Conservation (phyloP, 352 stramenopile species). For the Pythium insidiosum region DNA sequence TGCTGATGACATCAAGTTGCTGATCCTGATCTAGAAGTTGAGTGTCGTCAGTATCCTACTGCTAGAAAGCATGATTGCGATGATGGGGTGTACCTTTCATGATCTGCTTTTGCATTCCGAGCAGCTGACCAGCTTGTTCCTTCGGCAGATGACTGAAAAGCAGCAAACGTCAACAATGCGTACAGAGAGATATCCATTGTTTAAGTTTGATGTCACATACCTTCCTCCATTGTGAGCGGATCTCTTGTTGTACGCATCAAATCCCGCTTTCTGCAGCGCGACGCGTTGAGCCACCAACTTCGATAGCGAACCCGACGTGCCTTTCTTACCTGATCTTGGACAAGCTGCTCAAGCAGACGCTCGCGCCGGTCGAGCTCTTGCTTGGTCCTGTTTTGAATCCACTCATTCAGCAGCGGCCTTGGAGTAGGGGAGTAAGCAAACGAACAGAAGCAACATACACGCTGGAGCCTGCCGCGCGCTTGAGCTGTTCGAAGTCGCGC, state of each 20-base stretch:
- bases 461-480: constrained; percentile 26
- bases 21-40: constrained; percentile 65
- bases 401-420: not conserved
- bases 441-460: constrained; percentile 28
- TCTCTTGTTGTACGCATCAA: constrained; percentile 74
- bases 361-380: constrained; percentile 67
- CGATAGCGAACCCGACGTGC: not conserved
- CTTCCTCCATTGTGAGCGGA: constrained; percentile 13
- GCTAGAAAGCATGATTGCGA: not conserved
- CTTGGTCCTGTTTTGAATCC: constrained; percentile 28
- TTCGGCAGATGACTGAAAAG: constrained; percentile 12
- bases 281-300: too few relatives aligned
- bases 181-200: too few relatives aligned
- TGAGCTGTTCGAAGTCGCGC: constrained; percentile 78
- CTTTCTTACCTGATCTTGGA: constrained; percentile 33
- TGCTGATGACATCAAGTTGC: constrained; percentile 75
- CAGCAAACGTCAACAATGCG: not conserved
- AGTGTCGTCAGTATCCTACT: not conserved
- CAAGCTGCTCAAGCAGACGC: constrained; percentile 46
- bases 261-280: constrained; percentile 40
- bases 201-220: constrained; percentile 1
- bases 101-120: constrained; percentile 86
- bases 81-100: constrained; percentile 57
- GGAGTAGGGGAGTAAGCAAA: not conserved
- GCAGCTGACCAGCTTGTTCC: constrained; percentile 40